A percentile compares a stretch with the other conserved stretches of the same genome.
Conservation (phyloP, 805 yeast genomes). For the Monosporozyma solicola region DNA sequence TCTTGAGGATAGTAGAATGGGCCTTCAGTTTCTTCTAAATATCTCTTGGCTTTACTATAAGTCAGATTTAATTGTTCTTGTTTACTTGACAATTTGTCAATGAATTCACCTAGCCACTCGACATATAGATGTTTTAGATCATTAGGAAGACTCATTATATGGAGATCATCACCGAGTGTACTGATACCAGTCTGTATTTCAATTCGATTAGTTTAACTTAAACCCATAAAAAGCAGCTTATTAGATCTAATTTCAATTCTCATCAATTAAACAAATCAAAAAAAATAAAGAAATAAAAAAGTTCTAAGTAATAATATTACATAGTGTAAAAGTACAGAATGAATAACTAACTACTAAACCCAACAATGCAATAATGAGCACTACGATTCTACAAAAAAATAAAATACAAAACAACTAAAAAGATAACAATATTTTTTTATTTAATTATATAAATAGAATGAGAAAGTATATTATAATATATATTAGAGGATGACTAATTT, state of each 20-base stretch:
- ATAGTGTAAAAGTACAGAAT: no score
- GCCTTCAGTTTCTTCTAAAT: constrained; percentile 37
- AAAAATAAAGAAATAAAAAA: not conserved
- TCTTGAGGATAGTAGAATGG: constrained; percentile 48
- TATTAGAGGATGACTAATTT: constrained; percentile 4
- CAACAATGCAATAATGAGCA: no score
- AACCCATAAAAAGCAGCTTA: no score
- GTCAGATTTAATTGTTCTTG: constrained; percentile 46
- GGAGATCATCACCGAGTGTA: not conserved
- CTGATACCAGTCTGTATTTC: not conserved
- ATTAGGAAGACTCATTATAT: constrained; percentile 34
- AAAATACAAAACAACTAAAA: not conserved
- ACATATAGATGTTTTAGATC: constrained; percentile 46
- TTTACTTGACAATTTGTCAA: constrained; percentile 36
- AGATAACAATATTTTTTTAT: constrained; percentile 1
- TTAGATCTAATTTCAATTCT: no score
- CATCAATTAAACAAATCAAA: no score
- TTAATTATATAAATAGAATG: constrained; percentile 1
- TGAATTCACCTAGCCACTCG: constrained; percentile 51
- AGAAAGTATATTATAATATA: constrained; percentile 1
- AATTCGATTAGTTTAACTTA: no score
- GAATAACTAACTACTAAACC: no score
- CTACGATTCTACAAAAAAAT: no score
- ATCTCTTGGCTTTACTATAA: constrained; percentile 48
- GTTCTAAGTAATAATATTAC: not conserved